A percentile compares a stretch with the other conserved stretches of the same genome.
Conservation (phyloP, 2,329 filamentous ascomycete genomes). For the Aspergillus calidoustus region DNA sequence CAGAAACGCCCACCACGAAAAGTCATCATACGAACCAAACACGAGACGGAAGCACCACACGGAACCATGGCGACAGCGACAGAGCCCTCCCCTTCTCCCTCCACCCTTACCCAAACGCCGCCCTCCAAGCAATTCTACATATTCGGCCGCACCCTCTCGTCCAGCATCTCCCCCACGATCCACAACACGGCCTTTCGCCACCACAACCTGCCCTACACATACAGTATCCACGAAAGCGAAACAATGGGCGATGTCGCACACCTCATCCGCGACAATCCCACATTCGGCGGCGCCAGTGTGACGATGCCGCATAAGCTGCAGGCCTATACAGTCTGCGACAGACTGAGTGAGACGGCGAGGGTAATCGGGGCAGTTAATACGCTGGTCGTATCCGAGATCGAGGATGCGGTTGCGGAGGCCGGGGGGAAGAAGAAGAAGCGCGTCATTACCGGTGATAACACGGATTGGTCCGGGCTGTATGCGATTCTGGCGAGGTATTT, state of each 20-base stretch:
- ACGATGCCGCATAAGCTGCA: slow-evolving; percentile 45
- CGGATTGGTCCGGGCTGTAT: background rate
- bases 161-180: slow-evolving; percentile 25
- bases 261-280: slow-evolving; percentile 61
- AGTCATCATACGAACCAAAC: no score
- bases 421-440: background rate
- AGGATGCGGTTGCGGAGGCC: background rate
- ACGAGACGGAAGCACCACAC: no score
- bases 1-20: no score
- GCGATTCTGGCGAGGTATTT: background rate
- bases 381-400: background rate
- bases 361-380: background rate
- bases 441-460: background rate
- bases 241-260: slow-evolving; percentile 34
- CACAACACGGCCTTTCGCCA: slow-evolving; percentile 27
- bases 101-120: no score
- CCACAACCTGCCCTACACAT: slow-evolving; percentile 17
- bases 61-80: no score
- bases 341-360: background rate
- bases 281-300: slow-evolving; percentile 85
- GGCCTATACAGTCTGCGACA: background rate
- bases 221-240: slow-evolving; percentile 20
- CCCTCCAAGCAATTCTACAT: slow-evolving; percentile 12
- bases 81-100: no score
- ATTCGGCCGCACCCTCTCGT: slow-evolving; percentile 25